Evolutionary conservation across 2,329 filamentous ascomycete genomes (phyloP).

Genomic region (Aspergillus sp.): DNA sequence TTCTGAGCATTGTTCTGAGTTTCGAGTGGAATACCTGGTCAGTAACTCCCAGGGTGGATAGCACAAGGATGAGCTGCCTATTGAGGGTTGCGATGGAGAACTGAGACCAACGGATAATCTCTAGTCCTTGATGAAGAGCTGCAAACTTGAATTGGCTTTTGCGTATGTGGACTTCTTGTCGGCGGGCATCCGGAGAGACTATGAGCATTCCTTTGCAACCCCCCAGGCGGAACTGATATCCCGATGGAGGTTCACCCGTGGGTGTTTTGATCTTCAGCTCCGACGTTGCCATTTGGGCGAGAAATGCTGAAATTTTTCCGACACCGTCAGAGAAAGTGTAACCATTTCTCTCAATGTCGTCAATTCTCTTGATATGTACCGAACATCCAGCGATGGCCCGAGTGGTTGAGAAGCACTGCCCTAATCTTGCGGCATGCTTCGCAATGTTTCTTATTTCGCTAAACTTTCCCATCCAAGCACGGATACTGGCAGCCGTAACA

Average conservation of each 20-base stretch:
- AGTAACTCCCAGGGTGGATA: conserved; percentile 75
- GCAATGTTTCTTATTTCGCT: conserved; percentile 80
- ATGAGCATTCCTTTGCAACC: conserved; percentile 90
- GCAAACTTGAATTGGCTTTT: conserved; percentile 88
- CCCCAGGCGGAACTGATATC: conserved; percentile 88
- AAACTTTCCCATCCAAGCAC: conserved; percentile 85
- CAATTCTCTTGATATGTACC: conserved; percentile 62
- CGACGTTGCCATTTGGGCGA: conserved; percentile 73
- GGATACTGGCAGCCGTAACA: conserved; percentile 75
- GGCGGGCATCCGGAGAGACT: conserved; percentile 70
- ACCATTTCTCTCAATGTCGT: conserved; percentile 71
- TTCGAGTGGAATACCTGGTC: conserved; percentile 69
- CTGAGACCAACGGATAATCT: conserved; percentile 81
- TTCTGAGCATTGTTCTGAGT: conserved; percentile 67
- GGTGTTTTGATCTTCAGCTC: conserved; percentile 67
- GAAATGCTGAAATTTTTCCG: conserved; percentile 81
- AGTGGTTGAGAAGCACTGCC: conserved; percentile 96
- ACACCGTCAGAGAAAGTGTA: conserved; percentile 89
- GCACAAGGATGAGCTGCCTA: conserved; percentile 84
- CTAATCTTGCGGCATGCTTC: conserved; percentile 85
- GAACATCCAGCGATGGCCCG: conserved; percentile 69
- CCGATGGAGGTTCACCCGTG: conserved; percentile 68
- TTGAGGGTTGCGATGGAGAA: conserved; percentile 82
- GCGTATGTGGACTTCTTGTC: conserved; percentile 75
- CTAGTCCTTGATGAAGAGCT: conserved; percentile 71